These are phyloP conservation scores for Piromyces finnis DNA, from an alignment of 192 early-diverging fungal species.

Conservation along the genomic window DNA sequence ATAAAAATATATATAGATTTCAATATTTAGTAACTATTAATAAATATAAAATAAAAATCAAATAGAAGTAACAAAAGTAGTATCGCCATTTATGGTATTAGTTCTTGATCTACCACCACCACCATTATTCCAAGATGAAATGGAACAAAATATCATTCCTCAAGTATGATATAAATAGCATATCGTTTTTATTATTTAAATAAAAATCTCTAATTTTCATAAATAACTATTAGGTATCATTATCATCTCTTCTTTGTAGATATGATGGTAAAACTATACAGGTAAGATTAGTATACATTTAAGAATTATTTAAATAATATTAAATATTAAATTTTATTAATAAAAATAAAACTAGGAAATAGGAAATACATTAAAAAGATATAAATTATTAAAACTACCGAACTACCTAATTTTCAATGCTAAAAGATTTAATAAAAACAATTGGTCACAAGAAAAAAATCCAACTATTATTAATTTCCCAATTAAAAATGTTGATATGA, in stretches of 20 bases:
- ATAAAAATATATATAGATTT: no score
- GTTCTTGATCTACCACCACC: conserved; percentile 77
- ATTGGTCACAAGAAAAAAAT: conserved; percentile 75
- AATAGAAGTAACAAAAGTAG: conserved; percentile 27
- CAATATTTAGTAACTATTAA: no score
- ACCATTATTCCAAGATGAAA: conserved; percentile 76
- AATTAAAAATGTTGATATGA: conserved; percentile 68
- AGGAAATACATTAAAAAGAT: conserved; percentile 39
- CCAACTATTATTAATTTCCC: conserved; percentile 93
- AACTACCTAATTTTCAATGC: conserved; percentile 78
- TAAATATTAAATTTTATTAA: background rate
- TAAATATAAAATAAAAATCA: no score
- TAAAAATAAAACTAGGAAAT: conserved; percentile 13
- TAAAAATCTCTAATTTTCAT: no score
- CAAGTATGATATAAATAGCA: no score
- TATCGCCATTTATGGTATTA: conserved; percentile 66
- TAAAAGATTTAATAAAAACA: conserved; percentile 75
- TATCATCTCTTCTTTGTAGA: conserved; percentile 61
- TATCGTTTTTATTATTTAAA: no score
- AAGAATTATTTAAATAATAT: background rate
- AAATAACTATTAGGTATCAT: conserved; percentile 45
- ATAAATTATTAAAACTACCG: conserved; percentile 57
- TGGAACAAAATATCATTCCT: conserved; percentile 74
- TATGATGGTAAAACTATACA: conserved; percentile 61
- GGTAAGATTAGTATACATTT: conserved; percentile 11